Evolutionary conservation across 441 rosid species (phyloP), one percentile per base, ranked within the genome.

Genomic region (Adansonia grandidieri): DNA sequence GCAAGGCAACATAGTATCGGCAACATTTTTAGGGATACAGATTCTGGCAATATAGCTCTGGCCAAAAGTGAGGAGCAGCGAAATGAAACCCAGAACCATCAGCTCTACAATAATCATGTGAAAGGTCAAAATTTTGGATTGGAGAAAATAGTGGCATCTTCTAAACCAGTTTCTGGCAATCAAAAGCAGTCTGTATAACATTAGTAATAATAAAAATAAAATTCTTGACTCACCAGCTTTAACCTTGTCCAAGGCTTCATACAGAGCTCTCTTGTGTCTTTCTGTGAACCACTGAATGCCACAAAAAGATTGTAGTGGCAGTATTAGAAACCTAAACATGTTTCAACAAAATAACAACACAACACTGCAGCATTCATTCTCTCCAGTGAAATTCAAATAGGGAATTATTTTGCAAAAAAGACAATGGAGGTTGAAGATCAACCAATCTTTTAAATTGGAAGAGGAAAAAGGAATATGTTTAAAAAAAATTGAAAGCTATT

Each of bases 31-130:
- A 65, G 99, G 88, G 56, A 96, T 74, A 83, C 99, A 96, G 70
- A 96, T 96, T 73, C 44, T 50, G 32, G 81, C 54, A 77, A 96
- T 85, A 85, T 85, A 88, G 61, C 42, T 84, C 87, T 91, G 92
- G n/a, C 92, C 87, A 78, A 96, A 94, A 68, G 95, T 91, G 63
- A 96, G 86, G 67, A 96, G 89, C 80, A 96, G 83, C 6, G 99
- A 96, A 80, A 96, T 91, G 87, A 96, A 96, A 57, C 98, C 99
- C 61, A 96, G 84, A 84, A 96, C 78, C 98, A 94, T 96, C 84
- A 96, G 84, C 86, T 94, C 99, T 94, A 91, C 91, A 91, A 50
- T 32, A 82, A 73, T 48, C 42, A 58, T 6, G 40, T 28, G 3
- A n/a, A 58, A 58, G 50, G 67, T 58, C 37, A 57, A 60, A 42